Conservation (phyloP, 2,329 filamentous ascomycete genomes). For the Fusarium scirpi region DNA sequence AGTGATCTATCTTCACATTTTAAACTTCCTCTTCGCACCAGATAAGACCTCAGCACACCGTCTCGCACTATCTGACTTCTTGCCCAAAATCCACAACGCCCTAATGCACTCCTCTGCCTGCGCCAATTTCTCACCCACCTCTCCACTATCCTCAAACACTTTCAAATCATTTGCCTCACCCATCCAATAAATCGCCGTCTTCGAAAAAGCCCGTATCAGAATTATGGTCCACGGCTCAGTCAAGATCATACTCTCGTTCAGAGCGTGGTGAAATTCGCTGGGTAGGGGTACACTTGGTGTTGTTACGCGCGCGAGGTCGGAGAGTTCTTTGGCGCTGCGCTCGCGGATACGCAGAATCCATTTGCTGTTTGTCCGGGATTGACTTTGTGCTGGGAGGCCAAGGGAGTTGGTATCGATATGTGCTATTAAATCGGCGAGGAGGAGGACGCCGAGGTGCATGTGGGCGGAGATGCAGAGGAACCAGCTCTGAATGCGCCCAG, state of each 20-base stretch:
- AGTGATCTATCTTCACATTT: background rate
- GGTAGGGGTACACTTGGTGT: slow-evolving; percentile 49
- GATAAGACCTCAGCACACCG: slow-evolving; percentile 38
- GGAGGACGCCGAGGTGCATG: slow-evolving; percentile 67
- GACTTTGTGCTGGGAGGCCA: slow-evolving; percentile 35
- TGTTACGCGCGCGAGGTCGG: slow-evolving; percentile 61
- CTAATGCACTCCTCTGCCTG: slow-evolving; percentile 62
- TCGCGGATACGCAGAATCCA: slow-evolving; percentile 57
- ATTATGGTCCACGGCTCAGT: slow-evolving; percentile 71
- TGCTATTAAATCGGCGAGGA: slow-evolving; percentile 67
- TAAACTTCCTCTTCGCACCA: slow-evolving; percentile 9
- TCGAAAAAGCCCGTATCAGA: slow-evolving; percentile 63
- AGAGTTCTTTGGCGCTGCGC: slow-evolving; percentile 59
- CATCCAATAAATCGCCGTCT: slow-evolving; percentile 55
- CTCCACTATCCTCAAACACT: slow-evolving; percentile 42
- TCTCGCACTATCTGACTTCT: slow-evolving; percentile 63
- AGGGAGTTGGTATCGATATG: slow-evolving; percentile 57
- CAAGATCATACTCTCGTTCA: slow-evolving; percentile 65
- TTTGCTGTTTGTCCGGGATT: slow-evolving; percentile 42
- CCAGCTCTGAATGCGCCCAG: slow-evolving; percentile 67
- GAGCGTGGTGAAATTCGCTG: slow-evolving; percentile 62
- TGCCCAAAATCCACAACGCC: slow-evolving; percentile 65
- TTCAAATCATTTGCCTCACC: slow-evolving; percentile 45
- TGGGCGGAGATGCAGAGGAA: slow-evolving; percentile 67
- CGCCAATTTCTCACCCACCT: slow-evolving; percentile 47